Evolutionary conservation across 2,329 filamentous ascomycete genomes (phyloP), one percentile per base, ranked within the genome.

Genomic region (Fusarium virguliforme): DNA sequence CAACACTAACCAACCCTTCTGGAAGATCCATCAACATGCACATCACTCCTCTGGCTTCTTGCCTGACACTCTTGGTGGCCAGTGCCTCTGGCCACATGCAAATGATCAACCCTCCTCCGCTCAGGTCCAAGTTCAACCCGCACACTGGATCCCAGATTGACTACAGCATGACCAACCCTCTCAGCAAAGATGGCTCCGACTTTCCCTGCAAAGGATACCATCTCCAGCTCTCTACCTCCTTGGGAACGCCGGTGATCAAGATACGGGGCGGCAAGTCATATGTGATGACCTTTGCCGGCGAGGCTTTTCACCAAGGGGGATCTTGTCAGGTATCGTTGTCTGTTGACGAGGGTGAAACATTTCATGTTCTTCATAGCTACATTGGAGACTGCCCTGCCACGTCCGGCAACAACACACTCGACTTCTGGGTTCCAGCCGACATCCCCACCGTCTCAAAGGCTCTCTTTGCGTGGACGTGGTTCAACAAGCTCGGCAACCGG

Each of bases 161-260:
- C 81, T 93, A 92, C 82, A 88, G 87, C 73, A 92, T 93, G 81
- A 92, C 89, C 38, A 86, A 85, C 13, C 92, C 93, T 1, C 84
- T 95, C 41, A 77, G 80, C 2, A 75, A 83, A n/a, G 83, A 85
- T 65, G 90, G 90, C 35, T 85, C 86, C 56, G 87, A 94, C 79
- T 95, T 89, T 76, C 90, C 92, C 2, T 95, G 92, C 86, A 94
- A 94, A 83, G 88, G 89, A 64, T 84, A 84, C 75, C 82, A 86
- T 6, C 43, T 37, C 1, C 66, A 77, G 9, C 53, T 81, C 1
- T 69, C 68, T 10, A 78, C 76, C 3, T 22, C 67, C 1, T 62
- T 75, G 37, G 84, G 86, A 50, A 77, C 77, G 0, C 79, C 85
- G 0, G 84, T 86, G 7, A 85, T 83, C 3, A 85, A 81, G 1